These are phyloP conservation scores for Solanum microdontum DNA, from an alignment of 257 asterid species.

Conservation along the genomic window DNA sequence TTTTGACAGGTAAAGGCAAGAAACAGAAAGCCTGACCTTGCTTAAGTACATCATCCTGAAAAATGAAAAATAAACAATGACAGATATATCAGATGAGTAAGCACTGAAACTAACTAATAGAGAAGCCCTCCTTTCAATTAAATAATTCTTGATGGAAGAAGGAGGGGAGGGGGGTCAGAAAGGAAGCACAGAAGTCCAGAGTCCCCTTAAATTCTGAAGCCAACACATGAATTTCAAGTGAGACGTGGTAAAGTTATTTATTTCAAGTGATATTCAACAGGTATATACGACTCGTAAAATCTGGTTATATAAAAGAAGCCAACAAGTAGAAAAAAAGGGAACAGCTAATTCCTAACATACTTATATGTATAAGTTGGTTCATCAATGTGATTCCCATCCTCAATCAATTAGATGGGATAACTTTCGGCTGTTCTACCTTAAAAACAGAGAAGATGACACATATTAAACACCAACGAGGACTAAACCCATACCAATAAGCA, in stretches of 20 bases:
- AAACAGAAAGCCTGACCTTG: slow-evolving; percentile 88
- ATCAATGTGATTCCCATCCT: not conserved
- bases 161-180: not conserved
- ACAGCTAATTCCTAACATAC: not conserved
- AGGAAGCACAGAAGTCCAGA: not conserved
- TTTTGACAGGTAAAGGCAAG: slow-evolving; percentile 92
- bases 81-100: slow-evolving; percentile 5
- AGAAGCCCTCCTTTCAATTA: not conserved
- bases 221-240: not conserved
- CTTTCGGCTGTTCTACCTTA: not conserved
- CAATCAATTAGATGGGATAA: not conserved
- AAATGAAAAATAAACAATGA: not conserved
- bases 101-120: not conserved
- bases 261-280: not conserved
- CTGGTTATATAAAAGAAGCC: not conserved
- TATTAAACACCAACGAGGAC: not conserved
- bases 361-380: not conserved
- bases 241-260: not conserved
- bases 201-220: not conserved
- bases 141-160: not conserved
- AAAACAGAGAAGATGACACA: not conserved
- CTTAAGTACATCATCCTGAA: slow-evolving; percentile 53
- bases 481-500: not conserved
- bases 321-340: not conserved
- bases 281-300: not conserved